Percentiles rank a stretch among this genome's conserved stretches.
Evolutionary conservation across 768 basidiomycete species (phyloP).

Genomic region (Termitomyces sp.): DNA sequence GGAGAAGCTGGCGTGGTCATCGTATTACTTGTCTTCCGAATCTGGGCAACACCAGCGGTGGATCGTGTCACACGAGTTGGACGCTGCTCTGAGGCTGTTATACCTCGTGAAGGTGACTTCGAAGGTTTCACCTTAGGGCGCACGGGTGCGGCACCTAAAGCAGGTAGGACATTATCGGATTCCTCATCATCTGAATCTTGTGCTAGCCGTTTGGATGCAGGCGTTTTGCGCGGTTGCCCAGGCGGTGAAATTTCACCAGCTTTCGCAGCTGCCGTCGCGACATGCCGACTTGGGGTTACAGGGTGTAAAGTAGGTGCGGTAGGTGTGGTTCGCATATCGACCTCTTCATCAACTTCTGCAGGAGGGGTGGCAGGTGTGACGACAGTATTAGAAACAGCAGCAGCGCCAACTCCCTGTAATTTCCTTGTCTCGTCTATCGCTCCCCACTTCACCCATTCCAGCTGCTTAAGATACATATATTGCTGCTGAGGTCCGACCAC

Average conservation of each 20-base stretch:
- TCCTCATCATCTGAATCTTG: conserved; percentile 69
- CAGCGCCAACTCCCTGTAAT: conserved; percentile 32
- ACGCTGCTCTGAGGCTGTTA: conserved; percentile 65
- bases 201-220: conserved; percentile 65
- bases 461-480: conserved; percentile 91
- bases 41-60: conserved; percentile 49
- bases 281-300: conserved; percentile 77
- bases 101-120: conserved; percentile 37
- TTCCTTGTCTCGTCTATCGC: conserved; percentile 76
- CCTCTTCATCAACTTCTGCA: conserved; percentile 67
- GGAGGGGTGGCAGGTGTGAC: conserved; percentile 79
- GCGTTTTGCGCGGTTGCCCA: conserved; percentile 86
- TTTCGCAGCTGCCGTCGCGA: conserved; percentile 63
- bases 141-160: conserved; percentile 47
- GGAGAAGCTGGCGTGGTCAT: conserved; percentile 34
- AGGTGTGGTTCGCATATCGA: conserved; percentile 43
- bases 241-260: conserved; percentile 71
- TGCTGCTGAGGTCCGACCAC: conserved; percentile 93
- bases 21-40: conserved; percentile 46
- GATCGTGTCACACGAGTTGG: conserved; percentile 74
- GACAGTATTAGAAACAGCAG: conserved; percentile 34
- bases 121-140: conserved; percentile 33
- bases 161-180: conserved; percentile 58
- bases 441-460: conserved; percentile 93
- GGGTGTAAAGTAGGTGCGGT: conserved; percentile 43